Evolutionary conservation across 1,284 basidiomycete species (phyloP).

Genomic region (Ustilago curta): DNA sequence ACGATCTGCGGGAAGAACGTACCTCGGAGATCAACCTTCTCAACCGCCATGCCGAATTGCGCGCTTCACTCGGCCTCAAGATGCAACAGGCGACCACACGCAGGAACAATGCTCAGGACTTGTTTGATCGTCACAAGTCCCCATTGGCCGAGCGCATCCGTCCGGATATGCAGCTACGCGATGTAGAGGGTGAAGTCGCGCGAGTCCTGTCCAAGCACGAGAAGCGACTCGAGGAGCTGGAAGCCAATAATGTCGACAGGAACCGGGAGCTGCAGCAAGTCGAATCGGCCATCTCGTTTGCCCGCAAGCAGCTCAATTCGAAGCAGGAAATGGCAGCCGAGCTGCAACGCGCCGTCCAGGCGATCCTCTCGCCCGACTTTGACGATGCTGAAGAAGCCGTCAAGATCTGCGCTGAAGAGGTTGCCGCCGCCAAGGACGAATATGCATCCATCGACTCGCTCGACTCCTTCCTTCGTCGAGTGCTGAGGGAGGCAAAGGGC

Average conservation of each 20-base stretch:
- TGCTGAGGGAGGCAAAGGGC: slow-evolving; percentile 76
- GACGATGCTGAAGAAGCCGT: slow-evolving; percentile 75
- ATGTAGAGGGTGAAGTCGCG: slow-evolving; percentile 80
- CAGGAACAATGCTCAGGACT: slow-evolving; percentile 30
- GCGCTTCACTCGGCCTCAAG: slow-evolving; percentile 84
- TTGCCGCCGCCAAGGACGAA: slow-evolving; percentile 68
- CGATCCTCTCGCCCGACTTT: slow-evolving; percentile 70
- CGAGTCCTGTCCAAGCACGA: slow-evolving; percentile 70
- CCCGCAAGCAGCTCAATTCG: slow-evolving; percentile 73
- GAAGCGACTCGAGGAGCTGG: slow-evolving; percentile 37
- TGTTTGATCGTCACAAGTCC: slow-evolving; percentile 71
- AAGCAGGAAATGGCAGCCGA: slow-evolving; percentile 71
- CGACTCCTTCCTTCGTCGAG: slow-evolving; percentile 75
- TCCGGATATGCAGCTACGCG: slow-evolving; percentile 74
- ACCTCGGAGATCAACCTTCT: slow-evolving; percentile 80
- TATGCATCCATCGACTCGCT: slow-evolving; percentile 67
- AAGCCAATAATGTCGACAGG: slow-evolving; percentile 37
- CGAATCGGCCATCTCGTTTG: slow-evolving; percentile 54
- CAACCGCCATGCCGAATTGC: slow-evolving; percentile 82
- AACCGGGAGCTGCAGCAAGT: slow-evolving; percentile 54
- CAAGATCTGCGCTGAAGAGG: slow-evolving; percentile 73
- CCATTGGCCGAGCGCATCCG: slow-evolving; percentile 78
- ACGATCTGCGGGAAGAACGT: slow-evolving; percentile 79
- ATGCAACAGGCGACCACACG: slow-evolving; percentile 31
- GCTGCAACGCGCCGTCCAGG: slow-evolving; percentile 72